Evolutionary conservation across 805 yeast species (phyloP).

Genomic region (Starmerella lactis-condensi): DNA sequence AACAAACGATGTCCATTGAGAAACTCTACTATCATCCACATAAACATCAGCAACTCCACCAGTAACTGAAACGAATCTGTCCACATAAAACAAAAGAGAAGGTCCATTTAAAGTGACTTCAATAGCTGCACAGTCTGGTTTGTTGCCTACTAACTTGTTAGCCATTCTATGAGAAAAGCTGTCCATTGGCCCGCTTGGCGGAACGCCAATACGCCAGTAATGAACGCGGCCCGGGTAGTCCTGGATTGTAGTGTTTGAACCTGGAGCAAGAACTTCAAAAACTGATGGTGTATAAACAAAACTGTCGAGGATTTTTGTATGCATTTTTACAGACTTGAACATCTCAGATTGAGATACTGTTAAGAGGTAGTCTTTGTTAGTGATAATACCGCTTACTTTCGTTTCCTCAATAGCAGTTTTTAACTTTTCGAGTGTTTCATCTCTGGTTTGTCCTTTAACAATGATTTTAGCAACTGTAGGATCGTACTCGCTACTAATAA

Average conservation of each 20-base stretch:
- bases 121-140: constrained; percentile 63
- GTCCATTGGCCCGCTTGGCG: constrained; percentile 98
- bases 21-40: constrained; percentile 38
- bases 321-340: constrained; percentile 70
- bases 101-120: constrained; percentile 86
- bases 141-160: constrained; percentile 79
- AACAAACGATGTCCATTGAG: constrained; percentile 55
- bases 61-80: constrained; percentile 57
- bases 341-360: constrained; percentile 65
- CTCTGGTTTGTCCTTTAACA: constrained; percentile 79
- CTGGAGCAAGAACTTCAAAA: constrained; percentile 69
- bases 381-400: constrained; percentile 67
- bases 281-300: constrained; percentile 67
- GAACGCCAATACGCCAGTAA: constrained; percentile 85
- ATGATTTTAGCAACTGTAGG: constrained; percentile 93
- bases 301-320: constrained; percentile 72
- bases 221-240: constrained; percentile 84
- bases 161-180: constrained; percentile 76
- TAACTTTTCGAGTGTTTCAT: constrained; percentile 61
- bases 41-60: constrained; percentile 66
- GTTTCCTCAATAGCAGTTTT: constrained; percentile 74
- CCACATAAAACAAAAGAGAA: constrained; percentile 63
- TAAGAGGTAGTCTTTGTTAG: constrained; percentile 78
- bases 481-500: constrained; percentile 79
- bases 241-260: constrained; percentile 91